Conservation (phyloP, 257 asterid species). For the Solanum sejunctum region DNA sequence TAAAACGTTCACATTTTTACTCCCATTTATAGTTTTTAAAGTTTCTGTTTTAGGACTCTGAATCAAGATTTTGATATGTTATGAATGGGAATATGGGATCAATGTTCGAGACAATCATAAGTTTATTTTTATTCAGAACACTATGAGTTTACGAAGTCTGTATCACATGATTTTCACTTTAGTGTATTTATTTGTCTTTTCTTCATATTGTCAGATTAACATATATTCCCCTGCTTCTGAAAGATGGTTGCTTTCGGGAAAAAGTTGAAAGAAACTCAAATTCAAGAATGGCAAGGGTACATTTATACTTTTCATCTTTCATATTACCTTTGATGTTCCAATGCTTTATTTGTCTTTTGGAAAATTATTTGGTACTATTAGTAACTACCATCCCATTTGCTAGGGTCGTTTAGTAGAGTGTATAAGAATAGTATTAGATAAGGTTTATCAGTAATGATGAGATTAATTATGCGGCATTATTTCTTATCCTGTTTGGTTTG, state of each 20-base stretch:
- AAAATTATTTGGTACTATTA: background rate
- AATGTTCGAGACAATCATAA: background rate
- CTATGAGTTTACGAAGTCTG: background rate
- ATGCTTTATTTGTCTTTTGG: background rate
- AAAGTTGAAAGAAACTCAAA: conserved; percentile 74
- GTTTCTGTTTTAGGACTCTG: background rate
- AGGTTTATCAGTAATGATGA: background rate
- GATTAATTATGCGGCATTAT: background rate
- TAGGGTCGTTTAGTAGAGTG: background rate
- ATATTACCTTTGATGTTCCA: background rate
- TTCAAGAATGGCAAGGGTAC: conserved; percentile 91
- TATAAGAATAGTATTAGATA: background rate
- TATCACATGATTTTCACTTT: background rate
- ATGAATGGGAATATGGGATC: background rate
- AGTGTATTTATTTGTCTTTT: background rate
- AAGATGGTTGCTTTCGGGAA: conserved; percentile 90
- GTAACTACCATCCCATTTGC: background rate
- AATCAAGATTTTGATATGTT: background rate
- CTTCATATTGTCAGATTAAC: background rate
- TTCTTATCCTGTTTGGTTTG: background rate
- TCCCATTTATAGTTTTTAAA: no score
- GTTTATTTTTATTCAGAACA: background rate
- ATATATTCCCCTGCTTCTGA: background rate
- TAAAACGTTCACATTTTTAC: no score
- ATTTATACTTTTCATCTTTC: background rate